Base-by-base conservation (phyloP, 169 alveolate genomes). In the Sarcocystis neurona region DNA sequence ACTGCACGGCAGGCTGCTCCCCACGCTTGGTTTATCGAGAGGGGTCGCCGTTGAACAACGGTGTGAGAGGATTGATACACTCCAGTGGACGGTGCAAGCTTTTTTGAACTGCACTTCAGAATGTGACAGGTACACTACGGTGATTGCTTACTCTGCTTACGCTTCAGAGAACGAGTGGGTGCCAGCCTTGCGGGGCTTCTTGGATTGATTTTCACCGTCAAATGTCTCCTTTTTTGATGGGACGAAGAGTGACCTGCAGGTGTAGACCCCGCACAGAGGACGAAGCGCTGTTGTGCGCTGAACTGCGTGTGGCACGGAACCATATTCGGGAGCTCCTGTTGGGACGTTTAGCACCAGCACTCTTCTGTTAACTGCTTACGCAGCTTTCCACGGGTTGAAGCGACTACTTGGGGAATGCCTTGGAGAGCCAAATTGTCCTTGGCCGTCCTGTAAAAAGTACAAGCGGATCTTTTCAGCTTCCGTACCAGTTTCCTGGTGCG, bases 101-200 rank as follows among this genome's bases (percentile, higher is more conserved):
- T n/a, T n/a, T n/a, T n/a, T n/a, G n/a, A n/a, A n/a, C n/a, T n/a
- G n/a, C n/a, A n/a, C n/a, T n/a, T n/a, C n/a, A n/a, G n/a, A n/a
- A n/a, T n/a, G n/a, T n/a, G n/a, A n/a, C n/a, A n/a, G n/a, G n/a
- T n/a, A n/a, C n/a, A n/a, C n/a, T n/a, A n/a, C n/a, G n/a, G n/a
- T n/a, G 75, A 41, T 48, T 63, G 75, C 75, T n/a, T 63, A 63
- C 75, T 63, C 75, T 63, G 46, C 75, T n/a, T 63, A 63, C 75
- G 75, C 75, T n/a, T 63, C 75, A 30, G 32, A n/a, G 46, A 41
- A 12, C 44, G 12, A 37, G 18, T 58, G 39, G 3, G 39, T 53
- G 56, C 18, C 56, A 6, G 47, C 41, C 56, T 72, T 72, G 56
- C 34, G 1, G 37, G 34, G 34, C 82, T 72, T 72, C 32, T 48